phyloP scores from a whole-genome alignment of 2,329 filamentous ascomycete species.

The Colletotrichum sp. region DNA sequence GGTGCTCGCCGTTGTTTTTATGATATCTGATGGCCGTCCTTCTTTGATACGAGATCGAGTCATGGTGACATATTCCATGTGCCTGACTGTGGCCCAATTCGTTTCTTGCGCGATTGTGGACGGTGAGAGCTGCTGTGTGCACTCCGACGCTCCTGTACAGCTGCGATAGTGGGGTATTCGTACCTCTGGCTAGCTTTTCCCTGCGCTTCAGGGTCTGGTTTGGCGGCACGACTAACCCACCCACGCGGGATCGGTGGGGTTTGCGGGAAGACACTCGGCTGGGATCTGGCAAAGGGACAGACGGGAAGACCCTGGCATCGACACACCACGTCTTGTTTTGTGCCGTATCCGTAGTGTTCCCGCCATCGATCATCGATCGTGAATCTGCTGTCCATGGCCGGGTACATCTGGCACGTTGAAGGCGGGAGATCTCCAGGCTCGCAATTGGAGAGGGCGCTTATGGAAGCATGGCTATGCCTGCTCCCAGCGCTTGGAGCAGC shows the following conservation, averaged over 20 bases:
- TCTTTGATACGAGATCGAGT: neutral
- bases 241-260: slow-evolving; percentile 20
- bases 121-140: neutral
- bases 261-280: slow-evolving; percentile 7
- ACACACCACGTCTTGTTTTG: neutral
- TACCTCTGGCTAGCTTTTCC: neutral
- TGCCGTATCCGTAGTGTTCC: neutral
- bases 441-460: neutral
- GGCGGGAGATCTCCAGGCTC: slow-evolving; percentile 9
- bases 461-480: slow-evolving; percentile 14
- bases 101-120: neutral
- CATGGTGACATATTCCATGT: neutral
- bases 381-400: neutral
- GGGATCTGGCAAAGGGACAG: neutral
- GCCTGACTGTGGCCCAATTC: slow-evolving; percentile 13
- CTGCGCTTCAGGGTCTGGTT: slow-evolving; percentile 6
- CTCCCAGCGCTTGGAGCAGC: neutral
- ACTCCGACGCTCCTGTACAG: neutral
- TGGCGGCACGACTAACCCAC: slow-evolving; percentile 1
- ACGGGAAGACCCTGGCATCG: slow-evolving; percentile 9
- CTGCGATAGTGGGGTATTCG: neutral
- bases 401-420: neutral
- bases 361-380: slow-evolving; percentile 2
- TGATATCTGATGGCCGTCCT: neutral
- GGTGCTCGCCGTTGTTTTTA: neutral